Percentiles rank a stretch among this genome's conserved stretches.
phyloP scores from a whole-genome alignment of 2,329 filamentous ascomycete species.

The Trichoderma endophyticum region DNA sequence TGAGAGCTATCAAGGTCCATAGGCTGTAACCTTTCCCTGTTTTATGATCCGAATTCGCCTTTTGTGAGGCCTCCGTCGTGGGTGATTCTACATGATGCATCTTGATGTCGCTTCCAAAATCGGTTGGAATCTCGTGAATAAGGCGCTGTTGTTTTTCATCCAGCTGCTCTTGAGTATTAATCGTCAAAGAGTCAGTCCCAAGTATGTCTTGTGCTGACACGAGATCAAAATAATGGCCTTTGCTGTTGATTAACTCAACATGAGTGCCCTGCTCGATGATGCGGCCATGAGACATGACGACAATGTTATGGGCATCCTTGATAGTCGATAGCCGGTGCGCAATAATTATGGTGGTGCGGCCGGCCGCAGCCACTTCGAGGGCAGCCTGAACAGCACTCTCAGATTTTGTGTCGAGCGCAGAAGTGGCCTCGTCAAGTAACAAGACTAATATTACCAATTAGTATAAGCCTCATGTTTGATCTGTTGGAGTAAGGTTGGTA shows the following conservation, averaged over 20 bases:
- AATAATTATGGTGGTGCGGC: not conserved
- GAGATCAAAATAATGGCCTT: not conserved
- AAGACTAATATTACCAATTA: not conserved
- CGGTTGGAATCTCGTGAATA: not conserved
- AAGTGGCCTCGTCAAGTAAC: slow-evolving; percentile 16
- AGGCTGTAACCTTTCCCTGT: not conserved
- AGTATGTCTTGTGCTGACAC: not conserved
- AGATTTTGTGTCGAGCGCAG: not conserved
- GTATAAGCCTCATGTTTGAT: too few relatives aligned
- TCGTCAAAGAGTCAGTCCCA: not conserved
- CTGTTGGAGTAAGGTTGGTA: not conserved
- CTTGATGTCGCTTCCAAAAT: not conserved
- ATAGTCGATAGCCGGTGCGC: not conserved
- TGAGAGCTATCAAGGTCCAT: not conserved
- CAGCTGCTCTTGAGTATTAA: not conserved
- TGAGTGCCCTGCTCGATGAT: not conserved
- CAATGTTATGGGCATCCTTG: not conserved
- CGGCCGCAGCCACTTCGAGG: not conserved
- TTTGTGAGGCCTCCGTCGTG: not conserved
- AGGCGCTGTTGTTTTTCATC: not conserved
- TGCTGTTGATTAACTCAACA: not conserved
- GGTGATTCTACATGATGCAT: not conserved
- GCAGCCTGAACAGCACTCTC: not conserved
- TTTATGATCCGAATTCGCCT: not conserved
- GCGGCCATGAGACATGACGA: not conserved